A percentile compares a stretch with the other conserved stretches of the same genome.
Conservation (phyloP, 2,329 filamentous ascomycete species). For the Scopulariopsis brevicaulis region DNA sequence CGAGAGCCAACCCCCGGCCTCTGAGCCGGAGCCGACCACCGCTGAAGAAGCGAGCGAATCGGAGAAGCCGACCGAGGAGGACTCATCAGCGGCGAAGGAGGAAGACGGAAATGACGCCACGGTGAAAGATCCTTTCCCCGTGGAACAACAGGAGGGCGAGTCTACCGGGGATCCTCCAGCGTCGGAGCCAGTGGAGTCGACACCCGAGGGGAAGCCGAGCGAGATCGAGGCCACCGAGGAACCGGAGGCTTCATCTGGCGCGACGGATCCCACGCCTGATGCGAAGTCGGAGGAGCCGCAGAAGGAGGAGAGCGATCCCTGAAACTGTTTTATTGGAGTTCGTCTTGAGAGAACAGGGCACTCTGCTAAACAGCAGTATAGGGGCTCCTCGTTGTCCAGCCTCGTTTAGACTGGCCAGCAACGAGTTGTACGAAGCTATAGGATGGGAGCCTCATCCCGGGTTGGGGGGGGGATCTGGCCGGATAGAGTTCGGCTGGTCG, state of each 20-base stretch:
- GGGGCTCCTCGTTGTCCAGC: no score
- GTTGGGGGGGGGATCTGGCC: no score
- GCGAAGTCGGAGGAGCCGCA: slow-evolving; percentile 8
- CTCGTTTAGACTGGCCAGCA: not conserved
- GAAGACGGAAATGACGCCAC: not conserved
- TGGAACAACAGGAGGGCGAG: not conserved
- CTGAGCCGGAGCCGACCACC: not conserved
- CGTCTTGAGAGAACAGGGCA: not conserved
- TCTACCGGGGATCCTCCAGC: not conserved
- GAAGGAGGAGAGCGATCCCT: not conserved
- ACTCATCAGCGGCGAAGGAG: not conserved
- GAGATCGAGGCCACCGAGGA: not conserved
- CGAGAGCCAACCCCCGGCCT: not conserved
- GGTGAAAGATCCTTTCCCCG: not conserved
- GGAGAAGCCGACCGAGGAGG: not conserved
- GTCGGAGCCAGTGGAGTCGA: not conserved
- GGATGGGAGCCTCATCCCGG: no score
- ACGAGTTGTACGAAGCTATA: no score
- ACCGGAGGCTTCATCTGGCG: not conserved
- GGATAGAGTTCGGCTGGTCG: no score
- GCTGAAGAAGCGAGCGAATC: not conserved
- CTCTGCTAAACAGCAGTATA: not conserved
- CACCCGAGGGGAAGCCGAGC: not conserved
- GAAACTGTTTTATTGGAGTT: not conserved
- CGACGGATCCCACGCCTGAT: slow-evolving; percentile 4